Conservation (phyloP, 768 basidiomycete genomes). For the Clavulina sp. region DNA sequence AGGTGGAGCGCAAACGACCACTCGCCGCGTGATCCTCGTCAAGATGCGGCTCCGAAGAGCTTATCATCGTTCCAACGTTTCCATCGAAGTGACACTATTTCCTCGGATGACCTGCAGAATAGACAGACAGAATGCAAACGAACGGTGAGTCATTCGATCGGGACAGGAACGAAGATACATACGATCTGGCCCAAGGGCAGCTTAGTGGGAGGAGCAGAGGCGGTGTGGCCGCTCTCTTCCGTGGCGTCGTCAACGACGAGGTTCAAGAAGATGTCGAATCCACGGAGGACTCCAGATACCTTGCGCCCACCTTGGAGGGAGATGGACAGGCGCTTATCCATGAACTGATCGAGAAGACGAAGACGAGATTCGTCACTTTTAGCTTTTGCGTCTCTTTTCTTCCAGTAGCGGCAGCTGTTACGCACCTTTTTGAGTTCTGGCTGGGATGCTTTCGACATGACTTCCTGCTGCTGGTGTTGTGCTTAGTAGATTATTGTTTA, state of each 20-base stretch:
- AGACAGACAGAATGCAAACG: slow-evolving; percentile 6
- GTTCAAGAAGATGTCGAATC: slow-evolving; percentile 98
- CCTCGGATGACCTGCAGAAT: slow-evolving; percentile 84
- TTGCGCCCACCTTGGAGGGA: slow-evolving; percentile 88
- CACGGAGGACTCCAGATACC: slow-evolving; percentile 86
- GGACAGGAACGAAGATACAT: neutral
- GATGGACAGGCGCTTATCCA: slow-evolving; percentile 96
- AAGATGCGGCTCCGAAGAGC: too few relatives aligned
- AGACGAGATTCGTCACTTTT: neutral
- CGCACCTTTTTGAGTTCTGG: slow-evolving; percentile 98
- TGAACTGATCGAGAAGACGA: slow-evolving; percentile 63
- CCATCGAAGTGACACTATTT: slow-evolving; percentile 93
- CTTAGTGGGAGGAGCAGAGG: neutral
- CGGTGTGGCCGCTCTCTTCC: slow-evolving; percentile 52
- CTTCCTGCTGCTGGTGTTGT: slow-evolving; percentile 8
- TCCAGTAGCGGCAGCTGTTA: slow-evolving; percentile 2
- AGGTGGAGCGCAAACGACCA: too few relatives aligned
- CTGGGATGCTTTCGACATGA: slow-evolving; percentile 87
- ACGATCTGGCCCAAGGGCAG: neutral
- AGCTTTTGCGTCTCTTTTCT: slow-evolving; percentile 1
- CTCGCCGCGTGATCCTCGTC: too few relatives aligned
- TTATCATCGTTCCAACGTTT: slow-evolving; percentile 68
- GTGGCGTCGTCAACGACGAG: slow-evolving; percentile 89
- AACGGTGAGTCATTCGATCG: neutral
- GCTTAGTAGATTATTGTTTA: too few relatives aligned